phyloP scores from a whole-genome alignment of 768 basidiomycete species.

The Cystobasidiopsis lactophilus region DNA sequence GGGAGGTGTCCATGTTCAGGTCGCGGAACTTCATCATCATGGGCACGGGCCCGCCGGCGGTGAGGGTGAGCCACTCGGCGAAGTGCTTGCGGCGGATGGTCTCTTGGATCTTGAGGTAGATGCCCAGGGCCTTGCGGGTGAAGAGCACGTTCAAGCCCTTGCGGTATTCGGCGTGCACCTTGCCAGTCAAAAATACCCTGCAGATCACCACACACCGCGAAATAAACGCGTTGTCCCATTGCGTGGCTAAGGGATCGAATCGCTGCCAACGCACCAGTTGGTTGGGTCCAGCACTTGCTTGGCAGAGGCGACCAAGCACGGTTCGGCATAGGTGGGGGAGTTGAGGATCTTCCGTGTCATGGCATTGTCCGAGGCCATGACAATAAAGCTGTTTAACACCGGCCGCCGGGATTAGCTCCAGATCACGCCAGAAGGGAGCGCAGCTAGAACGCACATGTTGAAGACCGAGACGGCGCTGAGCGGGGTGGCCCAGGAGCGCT shows the following conservation, averaged over 20 bases:
- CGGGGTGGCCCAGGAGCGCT: conserved; percentile 73
- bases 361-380: conserved; percentile 87
- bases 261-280: conserved; percentile 44
- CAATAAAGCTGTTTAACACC: conserved; percentile 93
- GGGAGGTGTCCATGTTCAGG: conserved; percentile 91
- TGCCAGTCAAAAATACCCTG: conserved; percentile 96
- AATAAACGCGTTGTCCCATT: too few relatives aligned
- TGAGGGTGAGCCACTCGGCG: conserved; percentile 39
- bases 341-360: conserved; percentile 88
- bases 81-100: conserved; percentile 55
- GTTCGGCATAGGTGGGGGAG: conserved; percentile 75
- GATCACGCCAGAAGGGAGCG: neutral
- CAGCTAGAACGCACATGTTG: conserved; percentile 52
- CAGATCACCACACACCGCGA: too few relatives aligned
- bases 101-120: conserved; percentile 71
- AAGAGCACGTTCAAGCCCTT: conserved; percentile 74
- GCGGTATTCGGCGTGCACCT: conserved; percentile 79
- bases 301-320: conserved; percentile 77
- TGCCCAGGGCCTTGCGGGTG: conserved; percentile 75
- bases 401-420: too few relatives aligned
- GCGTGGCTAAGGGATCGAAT: neutral
- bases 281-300: conserved; percentile 63
- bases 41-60: conserved; percentile 27
- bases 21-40: conserved; percentile 74
- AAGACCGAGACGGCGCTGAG: conserved; percentile 83